These are phyloP conservation scores for Colletotrichum lindemuthianum DNA, from an alignment of 2,329 filamentous ascomycete genomes.

Conservation along the genomic window DNA sequence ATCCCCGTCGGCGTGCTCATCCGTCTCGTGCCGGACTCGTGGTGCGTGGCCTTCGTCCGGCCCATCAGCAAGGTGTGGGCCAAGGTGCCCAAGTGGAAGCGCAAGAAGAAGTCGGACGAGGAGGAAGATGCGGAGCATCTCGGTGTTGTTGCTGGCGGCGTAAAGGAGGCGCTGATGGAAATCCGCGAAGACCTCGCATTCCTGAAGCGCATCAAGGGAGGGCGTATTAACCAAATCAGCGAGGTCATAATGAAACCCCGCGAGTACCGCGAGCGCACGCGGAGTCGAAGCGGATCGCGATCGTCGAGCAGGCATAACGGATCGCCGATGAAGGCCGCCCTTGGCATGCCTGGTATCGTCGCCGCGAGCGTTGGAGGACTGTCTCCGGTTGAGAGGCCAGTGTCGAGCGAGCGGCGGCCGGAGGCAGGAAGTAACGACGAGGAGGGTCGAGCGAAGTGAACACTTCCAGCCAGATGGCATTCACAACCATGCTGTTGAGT, in stretches of 20 bases:
- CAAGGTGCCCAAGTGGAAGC: conserved; percentile 35
- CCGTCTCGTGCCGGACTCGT: conserved; percentile 53
- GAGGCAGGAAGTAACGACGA: conserved; percentile 15
- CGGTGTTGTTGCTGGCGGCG: conserved; percentile 48
- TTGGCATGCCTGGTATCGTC: conserved; percentile 38
- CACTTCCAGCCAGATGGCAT: background rate
- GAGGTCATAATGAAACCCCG: conserved; percentile 67
- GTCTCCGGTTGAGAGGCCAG: conserved; percentile 31
- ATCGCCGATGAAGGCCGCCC: conserved; percentile 36
- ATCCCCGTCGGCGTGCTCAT: conserved; percentile 74
- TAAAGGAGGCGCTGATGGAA: conserved; percentile 58
- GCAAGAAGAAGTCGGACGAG: conserved; percentile 33
- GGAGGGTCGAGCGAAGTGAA: conserved; percentile 12
- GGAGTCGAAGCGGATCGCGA: conserved; percentile 35
- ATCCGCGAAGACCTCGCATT: conserved; percentile 71
- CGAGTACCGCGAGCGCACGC: conserved; percentile 47
- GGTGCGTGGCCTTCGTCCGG: conserved; percentile 37
- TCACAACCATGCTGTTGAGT: no score
- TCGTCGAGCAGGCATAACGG: conserved; percentile 34
- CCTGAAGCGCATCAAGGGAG: conserved; percentile 69
- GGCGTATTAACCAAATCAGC: conserved; percentile 67
- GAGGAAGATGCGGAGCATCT: conserved; percentile 45
- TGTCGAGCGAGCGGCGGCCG: conserved; percentile 6
- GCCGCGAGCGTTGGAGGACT: conserved; percentile 38
- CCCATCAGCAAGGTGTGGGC: conserved; percentile 30